These are phyloP conservation scores for Geranium incanum DNA, from an alignment of 441 rosid species.

Conservation along the genomic window DNA sequence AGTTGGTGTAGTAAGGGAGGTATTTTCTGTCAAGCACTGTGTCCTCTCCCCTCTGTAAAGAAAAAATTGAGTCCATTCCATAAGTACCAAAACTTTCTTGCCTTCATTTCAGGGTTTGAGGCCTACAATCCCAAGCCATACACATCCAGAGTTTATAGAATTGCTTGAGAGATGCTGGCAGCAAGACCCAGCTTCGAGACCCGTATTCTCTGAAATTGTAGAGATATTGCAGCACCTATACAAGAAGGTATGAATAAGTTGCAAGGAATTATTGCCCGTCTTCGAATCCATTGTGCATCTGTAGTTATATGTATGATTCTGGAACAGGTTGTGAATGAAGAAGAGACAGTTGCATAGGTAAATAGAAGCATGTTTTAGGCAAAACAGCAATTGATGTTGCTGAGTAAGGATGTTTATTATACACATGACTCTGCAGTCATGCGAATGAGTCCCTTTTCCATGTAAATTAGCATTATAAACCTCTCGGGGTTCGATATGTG, in stretches of 20 bases:
- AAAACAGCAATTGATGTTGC: too few relatives aligned
- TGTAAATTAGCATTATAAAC: too few relatives aligned
- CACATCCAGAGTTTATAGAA: constrained; percentile 42
- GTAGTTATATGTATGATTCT: constrained; percentile 14
- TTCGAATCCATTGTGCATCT: background rate
- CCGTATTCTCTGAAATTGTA: constrained; percentile 55
- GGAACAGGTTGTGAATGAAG: constrained; percentile 25
- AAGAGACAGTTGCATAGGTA: background rate
- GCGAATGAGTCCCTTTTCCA: too few relatives aligned
- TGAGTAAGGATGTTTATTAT: too few relatives aligned
- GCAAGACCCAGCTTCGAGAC: constrained; percentile 48
- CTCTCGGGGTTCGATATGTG: too few relatives aligned
- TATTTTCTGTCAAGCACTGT: constrained; percentile 17
- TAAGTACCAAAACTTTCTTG: background rate
- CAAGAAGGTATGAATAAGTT: constrained; percentile 23
- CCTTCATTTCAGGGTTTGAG: constrained; percentile 44
- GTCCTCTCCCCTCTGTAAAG: background rate
- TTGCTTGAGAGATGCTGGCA: constrained; percentile 64
- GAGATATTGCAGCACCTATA: constrained; percentile 35
- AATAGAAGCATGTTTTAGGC: too few relatives aligned
- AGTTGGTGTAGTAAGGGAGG: constrained; percentile 63
- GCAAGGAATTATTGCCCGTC: background rate
- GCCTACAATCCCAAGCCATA: constrained; percentile 45
- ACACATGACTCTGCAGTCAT: too few relatives aligned
- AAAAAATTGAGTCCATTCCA: background rate